Base-by-base conservation (phyloP, 257 asterid genomes). In the Ehretia macrophylla region DNA sequence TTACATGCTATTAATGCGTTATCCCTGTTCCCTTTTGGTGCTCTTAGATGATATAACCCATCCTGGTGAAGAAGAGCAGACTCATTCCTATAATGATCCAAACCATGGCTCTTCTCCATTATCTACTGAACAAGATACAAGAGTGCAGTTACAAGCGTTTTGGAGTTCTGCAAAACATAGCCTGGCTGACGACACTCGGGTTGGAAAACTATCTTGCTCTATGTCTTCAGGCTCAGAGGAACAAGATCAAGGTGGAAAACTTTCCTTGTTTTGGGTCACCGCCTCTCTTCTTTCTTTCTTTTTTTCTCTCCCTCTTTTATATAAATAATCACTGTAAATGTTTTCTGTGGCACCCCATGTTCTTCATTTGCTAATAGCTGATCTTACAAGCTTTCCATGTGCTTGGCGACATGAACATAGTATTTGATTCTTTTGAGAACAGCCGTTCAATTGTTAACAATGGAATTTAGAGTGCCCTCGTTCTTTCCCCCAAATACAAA, bases 21-120 rank as follows among this genome's bases (percentile, higher is more conserved):
- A 55, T 63, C 32, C 55, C 55, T 50, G 55, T 17, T 50, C 11
- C 17, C 32, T 50, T 50, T 9, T 81, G 68, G 60, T 74, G 58
- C 69, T 78, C 63, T 54, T 77, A 90, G 98, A 90, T 80, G 98
- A 90, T 75, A 77, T 87, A 55, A 85, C 98, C 49, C 85, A 71
- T 73, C 89, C 88, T 5, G 78, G 65, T 48, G 96, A 73, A 64
- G 91, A 79, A 71, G 75, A 51, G 46, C 68, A 60, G 56, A 63
- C 45, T 47, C 47, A 35, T 59, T 19, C 72, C 8, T 65, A 64
- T 50, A 70, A 47, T 49, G 58, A 49, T 59, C 71, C 62, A 62
- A 60, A 71, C 56, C 72, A 55, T 54, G 82, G 17, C 56, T 22
- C 53, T 39, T 40, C 61, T 72, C 59, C 90, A 64, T 45, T 40